Conservation (phyloP, 2,329 filamentous ascomycete species). For the Cordyceps javanica region DNA sequence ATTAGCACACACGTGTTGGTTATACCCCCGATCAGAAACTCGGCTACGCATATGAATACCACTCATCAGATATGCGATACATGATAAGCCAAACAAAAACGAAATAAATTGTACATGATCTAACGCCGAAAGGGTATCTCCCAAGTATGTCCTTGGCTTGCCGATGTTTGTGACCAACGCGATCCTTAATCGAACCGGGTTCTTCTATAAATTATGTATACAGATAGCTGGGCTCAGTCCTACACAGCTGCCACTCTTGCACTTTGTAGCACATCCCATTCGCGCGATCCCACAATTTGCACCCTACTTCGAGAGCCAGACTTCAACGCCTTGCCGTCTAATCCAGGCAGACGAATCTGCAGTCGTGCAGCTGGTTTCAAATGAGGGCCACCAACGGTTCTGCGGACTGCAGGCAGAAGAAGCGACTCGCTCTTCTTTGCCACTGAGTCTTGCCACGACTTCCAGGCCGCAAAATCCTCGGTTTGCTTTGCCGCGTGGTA, state of each 20-base stretch:
- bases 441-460: slow-evolving; percentile 50
- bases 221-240: slow-evolving; percentile 13
- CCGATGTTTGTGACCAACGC: background rate
- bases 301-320: slow-evolving; percentile 34
- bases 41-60: background rate
- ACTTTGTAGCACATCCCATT: slow-evolving; percentile 51
- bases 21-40: background rate
- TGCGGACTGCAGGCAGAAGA: background rate
- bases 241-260: slow-evolving; percentile 26
- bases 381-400: slow-evolving; percentile 13
- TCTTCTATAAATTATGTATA: slow-evolving; percentile 10
- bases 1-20: background rate
- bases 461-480: slow-evolving; percentile 60
- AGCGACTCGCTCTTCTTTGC: slow-evolving; percentile 44
- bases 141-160: slow-evolving; percentile 3
- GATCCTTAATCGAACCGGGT: background rate
- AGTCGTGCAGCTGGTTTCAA: slow-evolving; percentile 38
- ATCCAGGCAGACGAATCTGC: slow-evolving; percentile 41
- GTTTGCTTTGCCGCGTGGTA: slow-evolving; percentile 60
- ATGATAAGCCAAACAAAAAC: background rate
- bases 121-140: slow-evolving; percentile 9
- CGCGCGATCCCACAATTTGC: slow-evolving; percentile 46
- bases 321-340: slow-evolving; percentile 36
- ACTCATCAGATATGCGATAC: background rate
- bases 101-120: slow-evolving; percentile 10